phyloP scores from a whole-genome alignment of 2,329 filamentous ascomycete genomes.

The Colletotrichum sp. region DNA sequence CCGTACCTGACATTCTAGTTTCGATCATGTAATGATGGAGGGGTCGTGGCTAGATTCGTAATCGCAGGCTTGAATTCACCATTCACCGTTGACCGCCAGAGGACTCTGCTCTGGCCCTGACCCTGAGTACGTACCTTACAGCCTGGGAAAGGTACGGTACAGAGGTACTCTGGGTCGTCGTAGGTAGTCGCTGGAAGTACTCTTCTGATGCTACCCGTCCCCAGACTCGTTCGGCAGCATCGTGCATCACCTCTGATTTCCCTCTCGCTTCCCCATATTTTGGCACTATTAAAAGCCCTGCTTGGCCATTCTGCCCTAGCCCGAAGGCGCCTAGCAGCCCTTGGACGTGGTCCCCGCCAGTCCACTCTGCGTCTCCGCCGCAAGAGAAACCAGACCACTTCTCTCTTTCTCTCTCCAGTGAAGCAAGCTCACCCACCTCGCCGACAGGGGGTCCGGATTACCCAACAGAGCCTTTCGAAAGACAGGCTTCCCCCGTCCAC shows the following conservation, averaged over 20 bases:
- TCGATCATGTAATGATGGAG: slow-evolving; percentile 18
- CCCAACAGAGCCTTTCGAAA: slow-evolving; percentile 1
- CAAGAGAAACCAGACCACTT: not conserved
- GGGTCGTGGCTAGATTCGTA: slow-evolving; percentile 11
- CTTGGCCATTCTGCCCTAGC: slow-evolving; percentile 4
- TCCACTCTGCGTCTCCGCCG: slow-evolving; percentile 4
- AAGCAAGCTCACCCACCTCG: not conserved
- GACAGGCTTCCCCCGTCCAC: slow-evolving; percentile 16
- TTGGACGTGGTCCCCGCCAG: not conserved
- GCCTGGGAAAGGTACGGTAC: not conserved
- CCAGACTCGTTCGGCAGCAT: slow-evolving; percentile 14
- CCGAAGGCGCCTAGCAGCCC: not conserved
- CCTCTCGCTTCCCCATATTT: slow-evolving; percentile 18
- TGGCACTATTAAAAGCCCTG: slow-evolving; percentile 16
- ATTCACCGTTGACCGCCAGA: slow-evolving; percentile 7
- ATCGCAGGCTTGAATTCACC: slow-evolving; percentile 13
- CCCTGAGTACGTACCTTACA: not conserved
- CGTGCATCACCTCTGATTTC: slow-evolving; percentile 10
- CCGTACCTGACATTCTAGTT: slow-evolving; percentile 19
- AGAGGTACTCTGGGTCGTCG: not conserved
- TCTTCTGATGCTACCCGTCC: not conserved
- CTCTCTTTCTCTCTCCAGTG: not conserved
- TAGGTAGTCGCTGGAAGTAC: not conserved
- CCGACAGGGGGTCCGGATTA: slow-evolving; percentile 5
- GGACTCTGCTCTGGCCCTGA: not conserved